Conservation (phyloP, 768 basidiomycete genomes). For the Kwoniella dendrophila region DNA sequence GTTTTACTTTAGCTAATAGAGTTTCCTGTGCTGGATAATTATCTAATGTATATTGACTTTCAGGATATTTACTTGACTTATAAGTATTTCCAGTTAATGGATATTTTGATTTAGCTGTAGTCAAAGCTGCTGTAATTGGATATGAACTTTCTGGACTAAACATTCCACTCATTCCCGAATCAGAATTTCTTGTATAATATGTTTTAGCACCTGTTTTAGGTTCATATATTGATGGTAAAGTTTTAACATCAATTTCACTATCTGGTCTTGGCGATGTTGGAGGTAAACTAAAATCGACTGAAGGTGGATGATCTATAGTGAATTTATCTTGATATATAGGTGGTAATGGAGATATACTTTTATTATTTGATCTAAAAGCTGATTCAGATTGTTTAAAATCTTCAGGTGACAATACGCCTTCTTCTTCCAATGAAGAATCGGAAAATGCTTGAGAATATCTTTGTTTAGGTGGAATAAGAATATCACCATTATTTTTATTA, state of each 20-base stretch:
- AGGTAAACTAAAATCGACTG: background rate
- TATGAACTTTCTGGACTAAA: constrained; percentile 3
- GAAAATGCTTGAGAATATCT: background rate
- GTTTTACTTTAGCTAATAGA: background rate
- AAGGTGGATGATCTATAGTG: background rate
- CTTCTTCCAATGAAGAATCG: background rate
- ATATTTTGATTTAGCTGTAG: background rate
- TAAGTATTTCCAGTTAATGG: background rate
- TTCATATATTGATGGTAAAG: constrained; percentile 35
- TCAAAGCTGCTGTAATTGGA: background rate
- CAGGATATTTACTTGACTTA: background rate
- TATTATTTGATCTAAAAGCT: background rate
- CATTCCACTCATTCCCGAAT: background rate
- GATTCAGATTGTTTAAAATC: background rate
- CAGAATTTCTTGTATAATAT: no score
- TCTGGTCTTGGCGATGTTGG: background rate
- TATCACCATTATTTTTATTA: background rate
- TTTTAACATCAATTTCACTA: background rate
- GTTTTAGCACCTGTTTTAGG: constrained; percentile 25
- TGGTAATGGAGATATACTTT: background rate
- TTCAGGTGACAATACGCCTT: background rate
- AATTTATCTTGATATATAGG: background rate
- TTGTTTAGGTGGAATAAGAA: constrained; percentile 1
- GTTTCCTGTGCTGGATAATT: constrained; percentile 2
- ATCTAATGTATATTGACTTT: constrained; percentile 11